phyloP scores from a whole-genome alignment of 192 early-diverging fungal genomes.

The Coemansia sp. region DNA sequence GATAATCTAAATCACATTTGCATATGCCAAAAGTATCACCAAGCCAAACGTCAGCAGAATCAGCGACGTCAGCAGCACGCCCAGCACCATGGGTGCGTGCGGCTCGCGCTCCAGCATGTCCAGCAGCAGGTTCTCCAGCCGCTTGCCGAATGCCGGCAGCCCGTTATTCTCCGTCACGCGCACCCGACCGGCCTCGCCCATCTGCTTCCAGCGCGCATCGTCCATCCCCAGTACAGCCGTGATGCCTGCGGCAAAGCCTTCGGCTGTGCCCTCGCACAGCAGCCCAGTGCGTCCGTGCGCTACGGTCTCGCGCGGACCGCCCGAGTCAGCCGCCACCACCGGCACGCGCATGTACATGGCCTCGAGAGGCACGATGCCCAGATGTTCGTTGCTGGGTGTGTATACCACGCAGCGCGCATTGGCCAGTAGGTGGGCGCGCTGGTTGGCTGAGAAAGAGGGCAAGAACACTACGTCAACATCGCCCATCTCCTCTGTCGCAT shows the following conservation, averaged over 20 bases:
- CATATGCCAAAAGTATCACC: slow-evolving; percentile 4
- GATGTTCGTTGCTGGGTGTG: slow-evolving; percentile 92
- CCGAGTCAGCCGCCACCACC: slow-evolving; percentile 82
- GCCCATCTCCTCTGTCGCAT: slow-evolving; percentile 15
- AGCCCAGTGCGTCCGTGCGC: slow-evolving; percentile 71
- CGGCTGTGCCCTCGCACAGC: slow-evolving; percentile 58
- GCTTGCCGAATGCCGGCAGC: slow-evolving; percentile 60
- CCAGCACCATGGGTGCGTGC: slow-evolving; percentile 22
- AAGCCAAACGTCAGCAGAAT: slow-evolving; percentile 20
- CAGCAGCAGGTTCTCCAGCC: slow-evolving; percentile 63
- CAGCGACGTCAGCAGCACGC: slow-evolving; percentile 31
- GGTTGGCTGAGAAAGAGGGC: slow-evolving; percentile 79
- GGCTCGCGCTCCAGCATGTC: slow-evolving; percentile 33
- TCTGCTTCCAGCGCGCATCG: slow-evolving; percentile 20
- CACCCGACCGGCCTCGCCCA: slow-evolving; percentile 66
- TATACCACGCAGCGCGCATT: slow-evolving; percentile 68
- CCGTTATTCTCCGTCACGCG: slow-evolving; percentile 51
- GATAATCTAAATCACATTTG: slow-evolving; percentile 1
- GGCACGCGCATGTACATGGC: slow-evolving; percentile 88
- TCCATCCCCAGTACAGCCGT: slow-evolving; percentile 46
- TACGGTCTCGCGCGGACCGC: slow-evolving; percentile 83
- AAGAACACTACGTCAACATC: slow-evolving; percentile 75
- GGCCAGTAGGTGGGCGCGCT: slow-evolving; percentile 70
- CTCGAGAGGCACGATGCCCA: slow-evolving; percentile 96
- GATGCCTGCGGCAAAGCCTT: slow-evolving; percentile 66